Conservation (phyloP, 192 early-diverging fungal genomes). For the Linnemannia elongata region DNA sequence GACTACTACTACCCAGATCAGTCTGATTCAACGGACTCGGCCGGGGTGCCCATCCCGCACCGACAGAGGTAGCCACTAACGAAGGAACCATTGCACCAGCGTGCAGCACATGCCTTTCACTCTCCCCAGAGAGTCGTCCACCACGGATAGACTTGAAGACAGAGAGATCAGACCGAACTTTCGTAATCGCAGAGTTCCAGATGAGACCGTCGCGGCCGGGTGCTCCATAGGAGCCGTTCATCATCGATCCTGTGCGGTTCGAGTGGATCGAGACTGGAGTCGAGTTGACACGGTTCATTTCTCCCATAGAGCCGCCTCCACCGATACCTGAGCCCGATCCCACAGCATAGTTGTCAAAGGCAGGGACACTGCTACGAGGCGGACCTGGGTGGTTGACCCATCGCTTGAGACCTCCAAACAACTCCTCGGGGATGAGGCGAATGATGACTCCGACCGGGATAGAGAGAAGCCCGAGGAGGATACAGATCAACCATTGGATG, state of each 20-base stretch:
- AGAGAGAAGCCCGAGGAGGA: constrained; percentile 83
- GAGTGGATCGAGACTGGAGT: constrained; percentile 41
- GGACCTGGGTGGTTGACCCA: constrained; percentile 23
- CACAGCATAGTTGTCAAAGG: constrained; percentile 24
- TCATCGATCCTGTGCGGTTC: constrained; percentile 26
- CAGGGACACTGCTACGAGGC: neutral
- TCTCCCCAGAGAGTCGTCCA: constrained; percentile 35
- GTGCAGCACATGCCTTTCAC: constrained; percentile 35
- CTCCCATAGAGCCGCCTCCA: neutral
- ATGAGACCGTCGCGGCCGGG: constrained; percentile 53
- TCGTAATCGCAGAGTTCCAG: constrained; percentile 60
- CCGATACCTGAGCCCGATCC: neutral
- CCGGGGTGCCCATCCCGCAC: constrained; percentile 58
- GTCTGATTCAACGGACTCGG: neutral
- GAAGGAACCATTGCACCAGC: constrained; percentile 60
- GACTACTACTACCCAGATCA: constrained; percentile 9
- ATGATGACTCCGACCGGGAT: constrained; percentile 89
- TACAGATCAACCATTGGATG: constrained; percentile 86
- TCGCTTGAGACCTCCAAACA: constrained; percentile 52
- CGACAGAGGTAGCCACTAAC: constrained; percentile 58
- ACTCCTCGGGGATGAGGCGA: constrained; percentile 85
- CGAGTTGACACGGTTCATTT: constrained; percentile 37
- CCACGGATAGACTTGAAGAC: constrained; percentile 60
- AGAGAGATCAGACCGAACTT: constrained; percentile 49
- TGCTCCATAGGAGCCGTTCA: constrained; percentile 1